Percentiles rank a stretch among this genome's conserved stretches.
Evolutionary conservation across 2,329 filamentous ascomycete species (phyloP).

Genomic region (Xylaria sp.): DNA sequence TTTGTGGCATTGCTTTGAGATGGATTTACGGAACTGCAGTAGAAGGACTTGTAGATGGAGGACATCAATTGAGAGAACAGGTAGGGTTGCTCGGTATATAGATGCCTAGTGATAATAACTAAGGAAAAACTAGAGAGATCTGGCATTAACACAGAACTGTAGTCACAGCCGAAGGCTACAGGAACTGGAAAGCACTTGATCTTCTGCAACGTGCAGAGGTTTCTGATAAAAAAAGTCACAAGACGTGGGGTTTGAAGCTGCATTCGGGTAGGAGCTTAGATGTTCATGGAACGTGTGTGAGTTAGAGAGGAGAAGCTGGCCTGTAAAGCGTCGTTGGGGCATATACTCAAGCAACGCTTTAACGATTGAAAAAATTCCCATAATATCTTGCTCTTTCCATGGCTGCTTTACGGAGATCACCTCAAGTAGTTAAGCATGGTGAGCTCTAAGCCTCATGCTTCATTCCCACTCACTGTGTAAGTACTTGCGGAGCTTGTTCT

Average conservation of each 20-base stretch:
- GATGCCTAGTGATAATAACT: background rate
- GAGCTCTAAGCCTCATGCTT: background rate
- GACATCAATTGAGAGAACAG: background rate
- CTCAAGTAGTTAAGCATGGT: background rate
- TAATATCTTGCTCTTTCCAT: background rate
- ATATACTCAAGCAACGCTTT: background rate
- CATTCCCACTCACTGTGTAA: constrained; percentile 3
- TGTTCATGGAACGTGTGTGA: background rate
- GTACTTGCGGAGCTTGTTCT: constrained; percentile 11
- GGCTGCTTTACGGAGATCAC: background rate
- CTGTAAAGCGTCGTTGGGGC: background rate
- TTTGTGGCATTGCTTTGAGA: background rate
- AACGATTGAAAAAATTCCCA: background rate
- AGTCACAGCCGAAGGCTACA: background rate
- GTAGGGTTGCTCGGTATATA: background rate
- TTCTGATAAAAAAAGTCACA: background rate
- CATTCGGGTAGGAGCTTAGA: background rate
- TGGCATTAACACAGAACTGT: background rate
- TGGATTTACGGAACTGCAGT: no score
- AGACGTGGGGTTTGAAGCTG: background rate
- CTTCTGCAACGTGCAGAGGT: background rate
- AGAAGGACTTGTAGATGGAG: background rate
- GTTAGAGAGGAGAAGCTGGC: background rate
- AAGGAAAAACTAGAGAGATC: background rate
- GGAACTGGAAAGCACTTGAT: background rate